Evolutionary conservation across 2,329 filamentous ascomycete species (phyloP).

Genomic region (Trichoderma polysporum): DNA sequence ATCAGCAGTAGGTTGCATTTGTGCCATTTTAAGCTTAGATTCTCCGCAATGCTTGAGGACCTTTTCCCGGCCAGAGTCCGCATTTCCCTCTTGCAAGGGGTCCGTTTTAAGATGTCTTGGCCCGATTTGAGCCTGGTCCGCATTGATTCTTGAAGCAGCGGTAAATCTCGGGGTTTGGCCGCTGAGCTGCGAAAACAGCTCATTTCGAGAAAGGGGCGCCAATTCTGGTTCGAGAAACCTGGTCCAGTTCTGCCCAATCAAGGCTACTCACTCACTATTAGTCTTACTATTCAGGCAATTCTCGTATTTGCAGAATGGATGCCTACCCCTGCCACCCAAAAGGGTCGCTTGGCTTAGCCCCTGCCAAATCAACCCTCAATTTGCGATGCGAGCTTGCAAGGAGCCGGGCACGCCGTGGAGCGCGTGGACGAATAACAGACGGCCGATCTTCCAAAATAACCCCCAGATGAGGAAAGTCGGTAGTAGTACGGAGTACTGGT

Average conservation of each 20-base stretch:
- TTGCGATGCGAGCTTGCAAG: constrained; percentile 2
- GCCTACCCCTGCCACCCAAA: constrained; percentile 1
- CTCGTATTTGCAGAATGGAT: constrained; percentile 15
- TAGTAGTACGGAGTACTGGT: neutral
- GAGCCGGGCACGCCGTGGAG: constrained; percentile 3
- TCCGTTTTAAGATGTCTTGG: constrained; percentile 16
- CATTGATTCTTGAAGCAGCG: neutral
- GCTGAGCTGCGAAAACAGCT: constrained; percentile 1
- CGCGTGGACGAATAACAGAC: neutral
- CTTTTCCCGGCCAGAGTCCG: constrained; percentile 1
- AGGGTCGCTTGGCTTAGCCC: constrained; percentile 14
- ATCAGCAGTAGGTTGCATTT: constrained; percentile 7
- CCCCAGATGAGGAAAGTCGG: constrained; percentile 13
- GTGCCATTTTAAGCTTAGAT: constrained; percentile 18
- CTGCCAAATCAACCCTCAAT: constrained; percentile 8
- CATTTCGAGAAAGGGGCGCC: constrained; percentile 19
- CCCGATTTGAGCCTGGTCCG: constrained; percentile 4
- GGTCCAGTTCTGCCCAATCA: constrained; percentile 10
- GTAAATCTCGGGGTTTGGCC: constrained; percentile 1
- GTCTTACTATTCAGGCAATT: constrained; percentile 19
- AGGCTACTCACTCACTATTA: neutral
- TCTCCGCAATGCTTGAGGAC: constrained; percentile 9
- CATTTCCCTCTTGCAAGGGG: constrained; percentile 4
- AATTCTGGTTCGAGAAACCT: neutral
- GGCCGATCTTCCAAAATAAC: neutral